Evolutionary conservation across 2,329 filamentous ascomycete species (phyloP), one percentile per base, ranked within the genome.

Genomic region (Ceratocystis cubensis): DNA sequence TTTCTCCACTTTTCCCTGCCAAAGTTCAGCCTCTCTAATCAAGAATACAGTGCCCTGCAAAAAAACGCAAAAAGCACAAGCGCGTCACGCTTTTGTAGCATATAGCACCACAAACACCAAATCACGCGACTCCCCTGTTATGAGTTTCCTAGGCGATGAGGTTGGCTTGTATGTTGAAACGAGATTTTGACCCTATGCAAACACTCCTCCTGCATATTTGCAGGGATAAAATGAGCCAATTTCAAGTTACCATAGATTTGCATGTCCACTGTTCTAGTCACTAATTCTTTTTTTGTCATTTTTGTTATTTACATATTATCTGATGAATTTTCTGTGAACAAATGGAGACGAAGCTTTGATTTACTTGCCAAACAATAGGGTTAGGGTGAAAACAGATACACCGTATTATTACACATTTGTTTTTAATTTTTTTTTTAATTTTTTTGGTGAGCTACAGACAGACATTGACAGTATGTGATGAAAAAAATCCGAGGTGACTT

Each of bases 1-100:
- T 17, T 70, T 25, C 53, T 28, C 63, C 65, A 63, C 25, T 64
- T 63, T 68, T 66, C 41, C 56, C 44, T 61, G 44, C 50, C 44
- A 64, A 64, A 66, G 45, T 66, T 66, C 64, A 64, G 61, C 30
- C 50, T 66, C 61, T 59, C 41, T 45, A 13, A 62, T 30, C 20
- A 64, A 41, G 28, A 64, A 46, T 25, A 61, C 57, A 41, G 53
- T 48, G n/a, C 62, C 61, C 50, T 67, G 50, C 28, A 44, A 20
- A 20, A 41, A 65, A 48, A 53, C 13, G 28, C 59, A 17, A 41
- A 22, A 17, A 20, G 13, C 30, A 28, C 22, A 3, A 46, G 45
- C 37, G 37, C 61, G 37, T 63, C 45, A 33, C 44, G 22, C 33
- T 33, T 33, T 33, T 8, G 15, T 30, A 15, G 25, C 44, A 64